Conservation (phyloP, 2,329 filamentous ascomycete genomes). For the Dactylellina parvicollis region DNA sequence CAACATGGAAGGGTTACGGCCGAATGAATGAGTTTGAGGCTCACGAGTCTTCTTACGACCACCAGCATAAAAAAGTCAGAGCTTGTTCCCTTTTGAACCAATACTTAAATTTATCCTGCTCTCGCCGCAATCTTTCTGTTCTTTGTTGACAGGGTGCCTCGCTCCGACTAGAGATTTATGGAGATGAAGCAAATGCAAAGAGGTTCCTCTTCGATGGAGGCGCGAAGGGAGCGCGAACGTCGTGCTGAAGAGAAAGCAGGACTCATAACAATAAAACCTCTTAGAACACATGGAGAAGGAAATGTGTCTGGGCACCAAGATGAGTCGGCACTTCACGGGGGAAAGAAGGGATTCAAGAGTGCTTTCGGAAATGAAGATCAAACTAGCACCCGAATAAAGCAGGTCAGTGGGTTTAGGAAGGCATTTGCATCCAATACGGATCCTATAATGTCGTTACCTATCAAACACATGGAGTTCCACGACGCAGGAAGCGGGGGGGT, state of each 20-base stretch:
- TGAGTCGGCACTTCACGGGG: slow-evolving; percentile 60
- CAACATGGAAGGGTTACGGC: slow-evolving; percentile 78
- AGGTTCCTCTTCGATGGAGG: slow-evolving; percentile 67
- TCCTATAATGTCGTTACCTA: too few relatives aligned
- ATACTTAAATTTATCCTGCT: slow-evolving; percentile 59
- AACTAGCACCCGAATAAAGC: slow-evolving; percentile 8
- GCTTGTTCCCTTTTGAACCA: slow-evolving; percentile 61
- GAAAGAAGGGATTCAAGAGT: slow-evolving; percentile 76
- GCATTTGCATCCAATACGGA: slow-evolving; percentile 8
- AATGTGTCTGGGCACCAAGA: slow-evolving; percentile 56
- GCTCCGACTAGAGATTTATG: slow-evolving; percentile 75
- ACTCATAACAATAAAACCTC: slow-evolving; percentile 72
- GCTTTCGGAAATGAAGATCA: slow-evolving; percentile 69
- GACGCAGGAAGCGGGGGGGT: slow-evolving; percentile 30
- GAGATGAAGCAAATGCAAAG: slow-evolving; percentile 87
- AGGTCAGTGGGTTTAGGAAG: slow-evolving; percentile 36
- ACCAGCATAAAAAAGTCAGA: slow-evolving; percentile 81
- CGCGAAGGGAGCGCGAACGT: slow-evolving; percentile 71
- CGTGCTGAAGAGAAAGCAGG: slow-evolving; percentile 76
- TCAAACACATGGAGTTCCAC: slow-evolving; percentile 17
- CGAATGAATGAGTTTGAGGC: slow-evolving; percentile 97
- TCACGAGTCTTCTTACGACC: slow-evolving; percentile 92
- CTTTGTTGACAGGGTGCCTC: too few relatives aligned
- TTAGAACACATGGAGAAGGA: slow-evolving; percentile 63
- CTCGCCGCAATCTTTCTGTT: not conserved